Conservation (phyloP, 768 basidiomycete genomes). For the Termitomyces sp. region DNA sequence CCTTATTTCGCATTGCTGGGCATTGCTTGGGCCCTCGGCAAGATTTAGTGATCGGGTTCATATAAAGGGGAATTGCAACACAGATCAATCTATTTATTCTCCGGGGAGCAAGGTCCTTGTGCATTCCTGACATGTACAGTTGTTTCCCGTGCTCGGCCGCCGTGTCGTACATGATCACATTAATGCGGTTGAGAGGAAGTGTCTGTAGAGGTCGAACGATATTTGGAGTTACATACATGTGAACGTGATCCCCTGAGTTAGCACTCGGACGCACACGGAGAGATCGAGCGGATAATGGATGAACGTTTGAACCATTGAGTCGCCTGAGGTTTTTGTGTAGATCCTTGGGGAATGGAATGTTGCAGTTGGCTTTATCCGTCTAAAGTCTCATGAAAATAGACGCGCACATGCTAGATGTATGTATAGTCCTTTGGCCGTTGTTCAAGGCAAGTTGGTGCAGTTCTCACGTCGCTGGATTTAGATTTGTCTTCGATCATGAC, state of each 20-base stretch:
- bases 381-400: background rate
- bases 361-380: background rate
- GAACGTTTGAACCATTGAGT: no score
- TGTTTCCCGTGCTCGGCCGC: conserved; percentile 22
- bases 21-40: conserved; percentile 28
- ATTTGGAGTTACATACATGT: conserved; percentile 6
- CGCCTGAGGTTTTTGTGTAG: background rate
- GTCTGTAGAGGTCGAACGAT: background rate
- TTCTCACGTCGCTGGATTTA: conserved; percentile 11
- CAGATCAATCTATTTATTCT: conserved; percentile 31
- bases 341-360: conserved; percentile 1
- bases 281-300: conserved; percentile 14
- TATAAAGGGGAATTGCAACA: conserved; percentile 24
- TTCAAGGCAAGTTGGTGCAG: background rate
- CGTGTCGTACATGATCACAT: conserved; percentile 19
- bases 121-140: conserved; percentile 12
- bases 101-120: conserved; percentile 26
- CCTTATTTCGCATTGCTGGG: conserved; percentile 8
- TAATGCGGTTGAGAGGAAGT: background rate
- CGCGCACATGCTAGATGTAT: background rate
- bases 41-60: conserved; percentile 34
- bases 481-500: conserved; percentile 31
- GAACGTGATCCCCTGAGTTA: conserved; percentile 7
- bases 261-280: conserved; percentile 4
- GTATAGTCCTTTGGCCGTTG: background rate